These are phyloP conservation scores for Capillidium heterosporum DNA, from an alignment of 371 early-diverging fungal genomes.

Conservation along the genomic window DNA sequence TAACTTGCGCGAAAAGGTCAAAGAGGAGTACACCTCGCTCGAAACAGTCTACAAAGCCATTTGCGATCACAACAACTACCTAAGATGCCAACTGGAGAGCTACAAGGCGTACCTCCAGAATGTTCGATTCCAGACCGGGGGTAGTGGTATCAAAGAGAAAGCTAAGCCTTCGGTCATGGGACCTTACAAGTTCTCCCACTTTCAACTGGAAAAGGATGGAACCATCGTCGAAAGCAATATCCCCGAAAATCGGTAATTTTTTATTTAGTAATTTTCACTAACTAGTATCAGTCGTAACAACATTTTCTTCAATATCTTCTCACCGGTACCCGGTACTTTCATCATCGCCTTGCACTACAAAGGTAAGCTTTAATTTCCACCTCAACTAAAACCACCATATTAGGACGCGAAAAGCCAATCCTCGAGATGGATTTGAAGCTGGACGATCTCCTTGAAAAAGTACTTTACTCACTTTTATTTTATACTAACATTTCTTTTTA, in stretches of 20 bases:
- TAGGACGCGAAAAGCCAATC: slow-evolving; percentile 68
- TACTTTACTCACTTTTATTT: slow-evolving; percentile 9
- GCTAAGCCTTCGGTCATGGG: slow-evolving; percentile 26
- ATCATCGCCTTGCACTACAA: slow-evolving; percentile 78
- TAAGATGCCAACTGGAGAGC: slow-evolving; percentile 70
- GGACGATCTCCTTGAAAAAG: slow-evolving; percentile 84
- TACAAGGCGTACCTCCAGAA: slow-evolving; percentile 91
- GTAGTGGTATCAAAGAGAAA: slow-evolving; percentile 24
- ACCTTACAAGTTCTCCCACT: slow-evolving; percentile 63
- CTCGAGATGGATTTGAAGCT: slow-evolving; percentile 89
- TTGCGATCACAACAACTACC: slow-evolving; percentile 81
- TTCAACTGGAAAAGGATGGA: slow-evolving; percentile 76
- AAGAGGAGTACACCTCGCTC: slow-evolving; percentile 54
- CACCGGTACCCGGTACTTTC: slow-evolving; percentile 75
- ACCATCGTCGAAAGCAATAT: slow-evolving; percentile 80
- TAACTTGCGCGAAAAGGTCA: slow-evolving; percentile 66
- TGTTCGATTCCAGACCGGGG: slow-evolving; percentile 62
- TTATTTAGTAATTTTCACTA: slow-evolving; percentile 4
- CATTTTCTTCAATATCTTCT: slow-evolving; percentile 72
- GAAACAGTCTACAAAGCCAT: slow-evolving; percentile 80
- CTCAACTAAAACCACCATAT: slow-evolving; percentile 12
- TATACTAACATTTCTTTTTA: slow-evolving; percentile 12
- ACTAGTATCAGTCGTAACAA: slow-evolving; percentile 42
- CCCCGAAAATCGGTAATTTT: slow-evolving; percentile 54
- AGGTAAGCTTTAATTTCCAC: slow-evolving; percentile 13